Evolutionary conservation across 768 basidiomycete species (phyloP), one percentile per base, ranked within the genome.

Genomic region (Amanita subjunquillea): DNA sequence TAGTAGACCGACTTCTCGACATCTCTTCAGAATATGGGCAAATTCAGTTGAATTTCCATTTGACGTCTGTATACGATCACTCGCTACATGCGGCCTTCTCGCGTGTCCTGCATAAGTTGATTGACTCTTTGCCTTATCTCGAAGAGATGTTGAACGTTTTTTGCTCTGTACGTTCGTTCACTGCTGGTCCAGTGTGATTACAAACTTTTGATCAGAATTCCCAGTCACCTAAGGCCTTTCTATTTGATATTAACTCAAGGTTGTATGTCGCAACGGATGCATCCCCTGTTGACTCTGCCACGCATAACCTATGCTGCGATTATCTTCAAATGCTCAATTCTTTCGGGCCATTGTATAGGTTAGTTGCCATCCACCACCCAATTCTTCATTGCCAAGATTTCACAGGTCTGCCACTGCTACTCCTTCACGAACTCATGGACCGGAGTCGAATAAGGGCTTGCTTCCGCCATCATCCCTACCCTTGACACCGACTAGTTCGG

Each of bases 201-300:
- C 39, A 57, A 23, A 48, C 40, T 45, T 32, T 27, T 10, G 30
- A 48, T 15, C 58, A 95, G 91, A 91, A 91, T 55, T 93, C 89
- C 2, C 88, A 89, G 60, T 87, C 93, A 29, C 84, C 90, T 36
- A 98, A 98, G 65, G 90, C 92, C 0, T 98, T 94, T 63, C 69
- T 98, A 12, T 97, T 95, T 59, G 94, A 98, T 62, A 83, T 80
- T 15, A 75, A 75, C 3, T 91, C 91, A 22, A 77, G 90, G 46
- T 71, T 96, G 25, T 93, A 94, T 62, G 76, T 97, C n/a, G 93
- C 93, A 9, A 93, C 93, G 9, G 95, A 98, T 61, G 84, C 85
- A 15, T 91, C 89, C 0, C 91, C 93, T 4, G 88, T 95, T 25
- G 93, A 97, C 63, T 78, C 84, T 53, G 83, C 84, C 3, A 93